phyloP scores from a whole-genome alignment of 345 rosid species.

The Dimocarpus longan region DNA sequence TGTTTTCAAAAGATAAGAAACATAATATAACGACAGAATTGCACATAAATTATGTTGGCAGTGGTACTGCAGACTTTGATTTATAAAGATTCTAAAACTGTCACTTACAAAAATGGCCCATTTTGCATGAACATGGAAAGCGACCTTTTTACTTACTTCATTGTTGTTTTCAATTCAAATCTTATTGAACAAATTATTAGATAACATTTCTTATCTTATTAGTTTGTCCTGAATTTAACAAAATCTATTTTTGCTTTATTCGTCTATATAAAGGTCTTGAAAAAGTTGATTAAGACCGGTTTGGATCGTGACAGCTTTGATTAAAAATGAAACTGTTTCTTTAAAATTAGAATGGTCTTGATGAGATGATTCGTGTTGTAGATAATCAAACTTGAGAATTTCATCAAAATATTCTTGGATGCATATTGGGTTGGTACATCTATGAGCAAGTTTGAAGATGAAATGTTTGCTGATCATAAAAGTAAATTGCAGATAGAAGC shows the following conservation, averaged over 20 bases:
- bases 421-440: not conserved
- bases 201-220: not conserved
- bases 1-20: not conserved
- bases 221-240: not conserved
- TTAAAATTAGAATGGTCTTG: not conserved
- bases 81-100: not conserved
- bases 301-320: not conserved
- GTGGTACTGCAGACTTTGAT: no score
- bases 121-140: not conserved
- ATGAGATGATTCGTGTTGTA: no score
- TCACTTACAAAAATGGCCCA: slow-evolving; percentile 1
- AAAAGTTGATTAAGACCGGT: not conserved
- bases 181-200: not conserved
- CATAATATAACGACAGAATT: no score
- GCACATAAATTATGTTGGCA: no score
- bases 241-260: no score
- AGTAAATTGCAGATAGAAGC: slow-evolving; percentile 57
- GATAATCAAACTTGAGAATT: not conserved
- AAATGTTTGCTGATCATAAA: not conserved
- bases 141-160: not conserved
- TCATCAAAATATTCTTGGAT: not conserved
- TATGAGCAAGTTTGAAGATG: no score
- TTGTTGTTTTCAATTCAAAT: not conserved
- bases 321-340: not conserved
- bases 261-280: not conserved